Evolutionary conservation across 257 asterid genomes (phyloP), one percentile per base, ranked within the genome.

Genomic region (Solanum dulcamara): DNA sequence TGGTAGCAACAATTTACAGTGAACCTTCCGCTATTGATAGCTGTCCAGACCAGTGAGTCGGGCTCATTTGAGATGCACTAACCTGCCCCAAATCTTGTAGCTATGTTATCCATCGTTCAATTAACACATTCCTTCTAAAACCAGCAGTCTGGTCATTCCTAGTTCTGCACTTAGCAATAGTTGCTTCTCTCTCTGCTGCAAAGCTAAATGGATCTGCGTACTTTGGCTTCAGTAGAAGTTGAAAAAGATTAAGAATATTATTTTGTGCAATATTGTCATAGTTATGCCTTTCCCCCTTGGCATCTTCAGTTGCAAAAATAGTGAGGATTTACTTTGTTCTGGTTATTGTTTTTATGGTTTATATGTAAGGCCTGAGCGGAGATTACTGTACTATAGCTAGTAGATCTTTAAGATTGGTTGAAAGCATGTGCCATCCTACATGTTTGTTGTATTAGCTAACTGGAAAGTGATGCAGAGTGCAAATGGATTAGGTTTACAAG

Each of bases 401-500:
- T 77, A 44, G 62, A 77, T 77, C 62, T 26, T 75, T 77, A 15
- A 44, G 40, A 77, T 46, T 48, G 28, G 83, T 28, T 77, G 62
- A 77, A 30, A 46, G 38, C 83, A 17, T 81, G 22, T 64, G 33
- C 42, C 14, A 66, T 44, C 75, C 10, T n/a, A 42, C 40, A 33
- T 35, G 57, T 50, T 67, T 57, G 17, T 81, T 85, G 44, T 32
- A 35, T 68, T 35, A 77, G 83, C 86, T 77, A 32, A 70, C 72
- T 48, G 17, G 33, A 81, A 71, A 81, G 85, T 57, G 80, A 53
- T 90, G 91, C 97, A 97, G 99, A 89, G 91, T 87, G 94, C 94
- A 75, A 97, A 97, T 94, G 99, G 99, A 89, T 92, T 97, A 88
- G 99, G 99, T 84, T 89, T 95, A 85, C 95, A 92, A 91, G 98